Conservation (phyloP, 1,284 basidiomycete genomes). For the Xerocomus minutiporus region DNA sequence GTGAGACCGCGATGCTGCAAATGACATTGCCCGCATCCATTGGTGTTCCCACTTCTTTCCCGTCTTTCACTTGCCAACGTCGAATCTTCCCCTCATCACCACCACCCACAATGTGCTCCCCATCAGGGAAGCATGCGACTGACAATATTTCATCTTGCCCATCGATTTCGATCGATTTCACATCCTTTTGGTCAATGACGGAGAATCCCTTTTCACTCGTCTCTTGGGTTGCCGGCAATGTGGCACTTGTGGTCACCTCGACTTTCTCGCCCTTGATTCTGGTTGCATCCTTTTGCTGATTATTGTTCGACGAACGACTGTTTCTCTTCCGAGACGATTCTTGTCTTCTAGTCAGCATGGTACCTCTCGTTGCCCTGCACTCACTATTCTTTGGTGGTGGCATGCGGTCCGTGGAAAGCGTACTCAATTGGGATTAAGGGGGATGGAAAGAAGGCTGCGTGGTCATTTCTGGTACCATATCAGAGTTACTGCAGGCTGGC, state of each 20-base stretch:
- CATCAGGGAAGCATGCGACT: slow-evolving; percentile 1
- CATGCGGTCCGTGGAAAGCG: neutral
- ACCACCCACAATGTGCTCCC: neutral
- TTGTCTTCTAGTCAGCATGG: neutral
- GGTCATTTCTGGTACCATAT: neutral
- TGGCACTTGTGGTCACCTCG: neutral
- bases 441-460: neutral
- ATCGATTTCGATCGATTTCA: slow-evolving; percentile 1
- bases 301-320: neutral
- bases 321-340: neutral
- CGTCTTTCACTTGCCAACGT: too few species aligned
- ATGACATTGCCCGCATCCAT: slow-evolving; percentile 1
- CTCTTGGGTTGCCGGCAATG: neutral
- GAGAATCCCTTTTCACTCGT: neutral
- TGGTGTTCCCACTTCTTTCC: neutral
- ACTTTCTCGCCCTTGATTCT: neutral
- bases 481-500: neutral
- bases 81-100: too few species aligned
- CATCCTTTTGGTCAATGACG: neutral
- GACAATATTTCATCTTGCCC: neutral
- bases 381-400: neutral
- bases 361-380: neutral
- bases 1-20: slow-evolving; percentile 5
- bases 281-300: neutral
- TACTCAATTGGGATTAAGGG: neutral